A percentile compares a stretch with the other conserved stretches of the same genome.
These are phyloP conservation scores for Blepharisma undulans DNA, from an alignment of 169 alveolate species.

Conservation along the genomic window DNA sequence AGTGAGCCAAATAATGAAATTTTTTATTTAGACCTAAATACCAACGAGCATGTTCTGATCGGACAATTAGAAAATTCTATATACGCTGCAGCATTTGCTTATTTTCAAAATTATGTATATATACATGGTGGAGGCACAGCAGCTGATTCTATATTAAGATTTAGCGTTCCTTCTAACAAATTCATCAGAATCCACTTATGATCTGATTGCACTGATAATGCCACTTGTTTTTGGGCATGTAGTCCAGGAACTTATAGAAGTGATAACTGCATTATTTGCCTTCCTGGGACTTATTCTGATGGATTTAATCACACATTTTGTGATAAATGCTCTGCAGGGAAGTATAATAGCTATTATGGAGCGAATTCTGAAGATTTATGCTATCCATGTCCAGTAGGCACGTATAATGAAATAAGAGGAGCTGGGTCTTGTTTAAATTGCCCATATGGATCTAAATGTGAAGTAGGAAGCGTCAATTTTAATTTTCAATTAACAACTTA, in stretches of 20 bases:
- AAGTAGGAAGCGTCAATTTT: background rate
- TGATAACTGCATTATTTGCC: background rate
- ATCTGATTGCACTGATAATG: background rate
- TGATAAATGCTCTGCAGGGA: background rate
- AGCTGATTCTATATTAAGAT: background rate
- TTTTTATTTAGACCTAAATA: background rate
- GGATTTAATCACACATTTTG: background rate
- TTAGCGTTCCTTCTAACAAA: background rate
- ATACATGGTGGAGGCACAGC: constrained; percentile 14
- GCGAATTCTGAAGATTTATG: background rate
- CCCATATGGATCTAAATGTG: background rate
- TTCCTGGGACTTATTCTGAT: background rate
- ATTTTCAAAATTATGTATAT: background rate
- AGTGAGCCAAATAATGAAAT: background rate
- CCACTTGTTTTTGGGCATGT: background rate
- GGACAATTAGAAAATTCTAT: background rate
- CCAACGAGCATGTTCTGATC: background rate
- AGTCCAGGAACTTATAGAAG: background rate
- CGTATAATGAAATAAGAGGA: background rate
- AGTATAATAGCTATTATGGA: background rate
- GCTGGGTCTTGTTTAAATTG: background rate
- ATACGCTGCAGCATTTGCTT: background rate
- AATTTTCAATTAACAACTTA: background rate
- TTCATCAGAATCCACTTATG: background rate
- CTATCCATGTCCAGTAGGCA: constrained; percentile 10